Evolutionary conservation across 208 protist species (phyloP).

Genomic region (Trypanosoma mega): DNA sequence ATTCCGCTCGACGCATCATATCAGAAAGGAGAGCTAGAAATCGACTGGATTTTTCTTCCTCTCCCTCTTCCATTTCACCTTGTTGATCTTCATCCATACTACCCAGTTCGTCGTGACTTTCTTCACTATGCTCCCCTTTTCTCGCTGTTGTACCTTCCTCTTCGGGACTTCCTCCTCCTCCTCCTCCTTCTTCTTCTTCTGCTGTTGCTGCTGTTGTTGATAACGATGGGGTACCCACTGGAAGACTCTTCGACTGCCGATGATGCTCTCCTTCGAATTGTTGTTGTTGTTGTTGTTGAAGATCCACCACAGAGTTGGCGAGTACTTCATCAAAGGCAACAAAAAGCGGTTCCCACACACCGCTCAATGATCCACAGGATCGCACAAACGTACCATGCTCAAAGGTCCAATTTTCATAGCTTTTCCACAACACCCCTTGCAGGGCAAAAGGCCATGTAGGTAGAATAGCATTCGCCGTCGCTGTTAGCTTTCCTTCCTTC

Average conservation of each 20-base stretch:
- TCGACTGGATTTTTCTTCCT: not conserved
- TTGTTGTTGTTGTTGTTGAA: conserved; percentile 8
- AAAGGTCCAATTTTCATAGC: conserved; percentile 30
- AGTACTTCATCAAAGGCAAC: conserved; percentile 38
- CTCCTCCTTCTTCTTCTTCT: not conserved
- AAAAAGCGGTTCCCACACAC: conserved; percentile 74
- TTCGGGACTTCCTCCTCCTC: too few relatives aligned
- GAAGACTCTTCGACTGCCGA: too few relatives aligned
- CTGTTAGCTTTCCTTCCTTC: conserved; percentile 26
- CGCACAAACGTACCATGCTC: conserved; percentile 39
- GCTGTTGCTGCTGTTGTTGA: too few relatives aligned
- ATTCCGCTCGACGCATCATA: conserved; percentile 34
- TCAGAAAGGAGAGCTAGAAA: conserved; percentile 11
- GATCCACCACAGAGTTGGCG: not conserved
- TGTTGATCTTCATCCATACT: too few relatives aligned
- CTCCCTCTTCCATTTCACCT: not conserved
- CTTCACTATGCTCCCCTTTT: too few relatives aligned
- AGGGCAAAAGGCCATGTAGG: conserved; percentile 32
- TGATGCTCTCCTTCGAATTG: too few relatives aligned
- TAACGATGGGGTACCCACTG: too few relatives aligned
- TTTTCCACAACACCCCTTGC: conserved; percentile 37
- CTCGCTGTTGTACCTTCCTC: too few relatives aligned
- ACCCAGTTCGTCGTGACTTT: too few relatives aligned
- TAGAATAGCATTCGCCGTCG: conserved; percentile 32
- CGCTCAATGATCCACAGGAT: conserved; percentile 36